Evolutionary conservation across 306 rosid species (phyloP).

Genomic region (Prinsepia uniflora): DNA sequence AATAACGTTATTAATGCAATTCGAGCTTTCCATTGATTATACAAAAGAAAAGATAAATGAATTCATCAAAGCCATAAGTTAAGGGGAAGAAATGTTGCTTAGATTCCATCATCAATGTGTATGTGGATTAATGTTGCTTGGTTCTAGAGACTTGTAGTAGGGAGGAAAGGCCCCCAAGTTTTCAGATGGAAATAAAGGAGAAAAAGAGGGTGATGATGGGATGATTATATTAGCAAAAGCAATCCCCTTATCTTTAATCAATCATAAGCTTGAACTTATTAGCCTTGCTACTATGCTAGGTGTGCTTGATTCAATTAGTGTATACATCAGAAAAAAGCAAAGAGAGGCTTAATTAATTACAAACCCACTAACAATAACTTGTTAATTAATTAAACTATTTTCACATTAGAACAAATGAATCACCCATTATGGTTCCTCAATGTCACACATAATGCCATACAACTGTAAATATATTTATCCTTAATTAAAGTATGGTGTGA

Average conservation of each 20-base stretch:
- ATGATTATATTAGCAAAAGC: constrained; percentile 11
- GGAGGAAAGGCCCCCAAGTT: constrained; percentile 19
- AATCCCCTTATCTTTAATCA: constrained; percentile 7
- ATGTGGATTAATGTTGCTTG: constrained; percentile 13
- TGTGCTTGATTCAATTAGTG: constrained; percentile 14
- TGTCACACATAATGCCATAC: constrained; percentile 29
- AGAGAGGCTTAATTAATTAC: not conserved
- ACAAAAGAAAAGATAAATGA: not conserved
- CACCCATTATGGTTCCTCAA: not conserved
- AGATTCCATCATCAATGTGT: constrained; percentile 32
- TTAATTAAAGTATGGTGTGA: not conserved
- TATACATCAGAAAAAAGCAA: constrained; percentile 1
- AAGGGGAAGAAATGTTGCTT: constrained; percentile 23
- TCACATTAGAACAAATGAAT: not conserved
- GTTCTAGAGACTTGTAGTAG: constrained; percentile 7
- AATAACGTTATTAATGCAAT: no score
- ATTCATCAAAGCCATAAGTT: constrained; percentile 2
- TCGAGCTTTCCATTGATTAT: no score
- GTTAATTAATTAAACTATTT: not conserved
- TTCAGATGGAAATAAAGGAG: constrained; percentile 21
- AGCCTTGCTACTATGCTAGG: constrained; percentile 14
- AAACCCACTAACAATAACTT: constrained; percentile 11
- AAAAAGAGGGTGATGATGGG: constrained; percentile 2
- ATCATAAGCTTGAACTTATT: constrained; percentile 24
- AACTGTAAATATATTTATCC: constrained; percentile 27